Evolutionary conservation across 2,329 filamentous ascomycete genomes (phyloP).

Genomic region (Beauveria brongniartii): DNA sequence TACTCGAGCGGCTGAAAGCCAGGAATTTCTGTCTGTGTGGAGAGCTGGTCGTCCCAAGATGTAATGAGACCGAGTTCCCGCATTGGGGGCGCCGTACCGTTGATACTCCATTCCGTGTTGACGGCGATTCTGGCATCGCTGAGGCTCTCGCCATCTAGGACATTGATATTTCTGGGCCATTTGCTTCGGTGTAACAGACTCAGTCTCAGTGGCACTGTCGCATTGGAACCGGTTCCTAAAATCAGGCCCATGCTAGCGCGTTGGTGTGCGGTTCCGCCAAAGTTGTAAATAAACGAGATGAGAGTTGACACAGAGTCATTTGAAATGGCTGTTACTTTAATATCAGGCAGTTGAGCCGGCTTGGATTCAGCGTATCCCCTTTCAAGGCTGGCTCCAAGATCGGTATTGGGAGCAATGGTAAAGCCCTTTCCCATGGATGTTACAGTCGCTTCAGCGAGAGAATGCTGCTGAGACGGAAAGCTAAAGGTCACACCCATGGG

Average conservation of each 20-base stretch:
- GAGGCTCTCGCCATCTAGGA: constrained; percentile 36
- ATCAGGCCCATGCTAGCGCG: constrained; percentile 73
- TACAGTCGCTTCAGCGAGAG: constrained; percentile 53
- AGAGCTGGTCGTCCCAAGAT: constrained; percentile 61
- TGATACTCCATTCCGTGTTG: constrained; percentile 81
- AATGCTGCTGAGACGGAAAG: constrained; percentile 60
- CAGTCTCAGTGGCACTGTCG: constrained; percentile 65
- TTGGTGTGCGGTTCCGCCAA: constrained; percentile 50
- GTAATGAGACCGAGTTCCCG: constrained; percentile 56
- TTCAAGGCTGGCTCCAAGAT: constrained; percentile 51
- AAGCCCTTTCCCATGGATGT: constrained; percentile 68
- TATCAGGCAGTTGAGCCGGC: constrained; percentile 45
- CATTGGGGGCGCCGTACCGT: constrained; percentile 62
- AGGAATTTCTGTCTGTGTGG: constrained; percentile 57
- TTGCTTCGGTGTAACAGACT: constrained; percentile 57
- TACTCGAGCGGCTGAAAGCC: constrained; percentile 80
- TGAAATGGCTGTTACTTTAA: constrained; percentile 67
- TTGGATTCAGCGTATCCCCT: constrained; percentile 50
- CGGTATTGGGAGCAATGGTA: constrained; percentile 49
- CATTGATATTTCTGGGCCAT: constrained; percentile 39
- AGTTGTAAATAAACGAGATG: constrained; percentile 67
- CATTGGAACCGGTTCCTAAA: constrained; percentile 74
- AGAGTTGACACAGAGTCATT: constrained; percentile 78
- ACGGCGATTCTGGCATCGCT: constrained; percentile 61
- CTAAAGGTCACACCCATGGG: constrained; percentile 62